Conservation (phyloP, 257 asterid species). For the Capsicum chinense region DNA sequence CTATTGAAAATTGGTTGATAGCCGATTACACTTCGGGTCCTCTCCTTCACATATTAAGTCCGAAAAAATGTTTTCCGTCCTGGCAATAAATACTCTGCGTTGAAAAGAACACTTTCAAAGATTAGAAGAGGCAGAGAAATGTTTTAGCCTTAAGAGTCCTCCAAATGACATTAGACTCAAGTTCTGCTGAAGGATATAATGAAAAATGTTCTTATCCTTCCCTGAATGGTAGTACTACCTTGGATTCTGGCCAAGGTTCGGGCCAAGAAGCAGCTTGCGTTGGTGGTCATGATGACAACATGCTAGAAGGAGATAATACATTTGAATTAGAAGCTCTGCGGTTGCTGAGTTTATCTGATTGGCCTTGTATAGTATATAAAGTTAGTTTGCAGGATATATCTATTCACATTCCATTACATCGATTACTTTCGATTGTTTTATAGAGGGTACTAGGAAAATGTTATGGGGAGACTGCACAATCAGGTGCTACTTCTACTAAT, state of each 20-base stretch:
- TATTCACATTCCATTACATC: conserved; percentile 85
- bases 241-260: conserved; percentile 47
- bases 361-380: conserved; percentile 84
- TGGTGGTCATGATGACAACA: conserved; percentile 56
- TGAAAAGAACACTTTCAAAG: conserved; percentile 74
- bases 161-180: conserved; percentile 35
- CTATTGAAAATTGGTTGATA: conserved; percentile 84
- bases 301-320: conserved; percentile 63
- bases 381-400: conserved; percentile 91
- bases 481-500: conserved; percentile 31
- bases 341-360: conserved; percentile 70
- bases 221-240: conserved; percentile 44
- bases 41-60: conserved; percentile 53
- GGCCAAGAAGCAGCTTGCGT: conserved; percentile 45
- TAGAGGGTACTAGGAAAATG: conserved; percentile 77
- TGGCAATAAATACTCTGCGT: conserved; percentile 62
- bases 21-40: conserved; percentile 69
- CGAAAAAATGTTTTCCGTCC: conserved; percentile 58
- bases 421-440: conserved; percentile 76
- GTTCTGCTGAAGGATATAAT: conserved; percentile 24
- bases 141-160: conserved; percentile 44
- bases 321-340: conserved; percentile 71
- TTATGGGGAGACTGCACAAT: conserved; percentile 54
- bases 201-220: conserved; percentile 36
- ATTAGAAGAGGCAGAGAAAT: conserved; percentile 67